These are phyloP conservation scores for Ceratobasidium sp. DNA, from an alignment of 1,284 basidiomycete species.

Conservation along the genomic window DNA sequence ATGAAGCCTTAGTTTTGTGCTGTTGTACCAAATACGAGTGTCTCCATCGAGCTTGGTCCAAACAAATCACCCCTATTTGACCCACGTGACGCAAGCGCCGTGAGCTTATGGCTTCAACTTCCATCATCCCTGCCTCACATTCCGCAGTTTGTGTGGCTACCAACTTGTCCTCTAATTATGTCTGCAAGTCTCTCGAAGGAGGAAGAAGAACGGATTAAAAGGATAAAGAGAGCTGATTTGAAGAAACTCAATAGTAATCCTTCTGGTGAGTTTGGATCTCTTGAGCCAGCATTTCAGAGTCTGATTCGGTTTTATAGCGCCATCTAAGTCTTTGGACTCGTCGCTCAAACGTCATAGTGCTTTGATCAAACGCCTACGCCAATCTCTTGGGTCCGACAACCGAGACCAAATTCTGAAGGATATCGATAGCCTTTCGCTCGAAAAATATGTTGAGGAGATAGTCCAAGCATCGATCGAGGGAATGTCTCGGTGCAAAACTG, in stretches of 20 bases:
- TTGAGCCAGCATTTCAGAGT: background rate
- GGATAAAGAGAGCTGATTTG: constrained; percentile 27
- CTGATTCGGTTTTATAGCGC: constrained; percentile 33
- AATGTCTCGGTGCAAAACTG: constrained; percentile 82
- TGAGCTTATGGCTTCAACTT: constrained; percentile 31
- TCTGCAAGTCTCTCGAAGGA: constrained; percentile 21
- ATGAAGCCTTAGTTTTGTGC: constrained; percentile 60
- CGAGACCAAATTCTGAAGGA: constrained; percentile 91
- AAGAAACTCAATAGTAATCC: constrained; percentile 30
- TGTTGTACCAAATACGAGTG: constrained; percentile 20
- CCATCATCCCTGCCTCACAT: constrained; percentile 28
- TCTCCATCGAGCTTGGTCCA: background rate
- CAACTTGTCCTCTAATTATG: constrained; percentile 23
- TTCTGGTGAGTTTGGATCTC: background rate
- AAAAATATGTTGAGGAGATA: constrained; percentile 97
- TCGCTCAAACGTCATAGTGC: constrained; percentile 95
- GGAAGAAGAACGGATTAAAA: constrained; percentile 36
- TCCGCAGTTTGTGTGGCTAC: constrained; percentile 21
- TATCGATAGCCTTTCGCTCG: constrained; percentile 85
- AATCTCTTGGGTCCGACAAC: constrained; percentile 80
- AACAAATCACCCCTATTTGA: constrained; percentile 28
- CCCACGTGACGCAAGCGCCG: constrained; percentile 25
- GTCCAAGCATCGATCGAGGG: constrained; percentile 89
- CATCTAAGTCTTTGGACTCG: constrained; percentile 71
- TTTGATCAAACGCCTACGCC: constrained; percentile 88